phyloP scores from a whole-genome alignment of 2,329 filamentous ascomycete species.

The Orbilia blumenaviensis region DNA sequence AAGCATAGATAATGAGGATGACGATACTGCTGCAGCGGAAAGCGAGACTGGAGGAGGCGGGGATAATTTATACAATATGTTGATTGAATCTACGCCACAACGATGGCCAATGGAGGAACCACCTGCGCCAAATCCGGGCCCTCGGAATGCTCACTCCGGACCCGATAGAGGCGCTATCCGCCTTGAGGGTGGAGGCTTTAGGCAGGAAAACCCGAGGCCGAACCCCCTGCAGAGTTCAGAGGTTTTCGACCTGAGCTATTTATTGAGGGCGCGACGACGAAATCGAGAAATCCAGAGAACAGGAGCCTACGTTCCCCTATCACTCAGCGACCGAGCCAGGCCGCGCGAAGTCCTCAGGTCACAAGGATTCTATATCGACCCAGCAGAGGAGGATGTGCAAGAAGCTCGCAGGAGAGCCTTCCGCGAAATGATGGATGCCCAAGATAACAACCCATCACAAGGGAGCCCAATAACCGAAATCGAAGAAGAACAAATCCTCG shows the following conservation, averaged over 20 bases:
- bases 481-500: background rate
- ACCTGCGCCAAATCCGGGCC: background rate
- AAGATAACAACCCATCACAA: background rate
- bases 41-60: background rate
- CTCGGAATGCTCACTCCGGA: background rate
- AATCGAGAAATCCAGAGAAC: constrained; percentile 14
- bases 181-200: too few species aligned
- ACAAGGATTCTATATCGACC: constrained; percentile 5
- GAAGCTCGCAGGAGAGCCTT: background rate
- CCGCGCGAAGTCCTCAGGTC: background rate
- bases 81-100: background rate
- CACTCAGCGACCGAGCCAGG: background rate
- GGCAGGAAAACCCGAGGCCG: too few species aligned
- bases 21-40: background rate
- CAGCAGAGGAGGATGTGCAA: background rate
- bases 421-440: background rate
- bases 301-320: background rate
- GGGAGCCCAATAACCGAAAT: background rate
- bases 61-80: background rate
- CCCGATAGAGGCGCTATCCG: too few species aligned
- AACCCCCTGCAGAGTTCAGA: too few species aligned
- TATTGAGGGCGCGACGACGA: background rate
- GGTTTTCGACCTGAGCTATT: background rate
- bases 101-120: constrained; percentile 1
- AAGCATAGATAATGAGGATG: background rate